Base-by-base conservation (phyloP, 768 basidiomycete genomes). In the Gyrodon lividus region DNA sequence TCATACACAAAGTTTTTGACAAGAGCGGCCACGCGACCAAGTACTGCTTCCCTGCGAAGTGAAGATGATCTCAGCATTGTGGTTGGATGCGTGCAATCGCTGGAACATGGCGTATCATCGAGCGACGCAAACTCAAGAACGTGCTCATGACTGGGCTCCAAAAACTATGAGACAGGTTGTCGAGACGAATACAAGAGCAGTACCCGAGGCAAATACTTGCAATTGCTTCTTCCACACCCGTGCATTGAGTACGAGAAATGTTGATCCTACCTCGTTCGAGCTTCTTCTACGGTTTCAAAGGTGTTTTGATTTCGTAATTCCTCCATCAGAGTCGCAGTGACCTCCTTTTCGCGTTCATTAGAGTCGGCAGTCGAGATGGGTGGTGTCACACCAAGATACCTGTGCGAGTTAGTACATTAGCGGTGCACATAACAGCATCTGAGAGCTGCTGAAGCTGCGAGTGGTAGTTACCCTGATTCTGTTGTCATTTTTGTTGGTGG, bases 1-100 rank as follows among this genome's bases (percentile, higher is more conserved):
- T 82, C 81, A 63, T 82, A 83, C 43, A 99, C 97, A 66, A 98
- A 99, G 65, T 90, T 84, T 74, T 92, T 93, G 59, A 98, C 92
- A 23, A 97, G 77, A 47, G 86, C 82, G 38, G 91, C 85, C 41
- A 99, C 83, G 41, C 90, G 86, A 16, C 92, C 95, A 17, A 99
- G 80, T 12, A 98, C 91, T 50, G 90, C 80, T 74, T 98, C 96
- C 76, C 97, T 98, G 70, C 14, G 9, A 52, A 48, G 55, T 59
- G 46, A 49, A 48, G 53, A 46, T 35, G 48, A 55, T 64, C 57
- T 66, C 51, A 67, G 68, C 17, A 40, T 47, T 46, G 54, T 33
- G 49, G 24, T 56, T 54, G 28, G 38, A 28, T 16, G 22, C 33
- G 33, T 33, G 35, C 19, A 46, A 14, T 20, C n/a, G 43, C 37